phyloP scores from a whole-genome alignment of 2,329 filamentous ascomycete species.

The Aschersonia sp. region DNA sequence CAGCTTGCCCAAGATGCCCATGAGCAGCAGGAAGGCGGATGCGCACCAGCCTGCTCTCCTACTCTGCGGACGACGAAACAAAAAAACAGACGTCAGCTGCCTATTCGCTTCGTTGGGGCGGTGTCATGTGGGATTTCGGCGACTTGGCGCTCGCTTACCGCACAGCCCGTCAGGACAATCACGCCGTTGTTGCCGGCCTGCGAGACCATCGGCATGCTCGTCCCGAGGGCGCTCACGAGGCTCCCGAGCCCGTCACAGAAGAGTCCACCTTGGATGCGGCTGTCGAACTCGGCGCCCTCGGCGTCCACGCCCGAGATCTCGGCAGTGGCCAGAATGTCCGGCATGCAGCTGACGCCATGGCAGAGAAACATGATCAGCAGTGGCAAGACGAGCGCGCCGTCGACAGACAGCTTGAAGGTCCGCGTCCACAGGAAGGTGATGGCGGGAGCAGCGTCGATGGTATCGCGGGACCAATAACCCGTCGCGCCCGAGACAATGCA shows the following conservation, averaged over 20 bases:
- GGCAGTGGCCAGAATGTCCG: conserved; percentile 4
- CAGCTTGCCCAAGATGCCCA: conserved; percentile 4
- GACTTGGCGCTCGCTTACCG: background rate
- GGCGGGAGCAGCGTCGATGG: conserved; percentile 1
- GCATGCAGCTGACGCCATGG: conserved; percentile 4
- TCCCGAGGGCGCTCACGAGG: conserved; percentile 3
- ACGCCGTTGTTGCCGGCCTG: conserved; percentile 5
- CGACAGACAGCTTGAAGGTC: conserved; percentile 4
- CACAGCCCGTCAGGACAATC: conserved; percentile 5
- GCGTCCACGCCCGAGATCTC: conserved; percentile 4
- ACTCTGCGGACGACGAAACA: background rate
- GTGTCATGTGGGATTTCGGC: too few species aligned
- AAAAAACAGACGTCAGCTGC: too few species aligned
- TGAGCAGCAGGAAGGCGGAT: conserved; percentile 2
- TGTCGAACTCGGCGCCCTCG: conserved; percentile 4
- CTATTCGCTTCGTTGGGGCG: too few species aligned
- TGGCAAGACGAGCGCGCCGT: conserved; percentile 4
- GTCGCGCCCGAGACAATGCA: conserved; percentile 4
- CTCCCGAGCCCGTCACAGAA: conserved; percentile 5
- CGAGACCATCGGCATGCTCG: conserved; percentile 3
- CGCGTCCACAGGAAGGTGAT: conserved; percentile 4
- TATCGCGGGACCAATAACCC: conserved; percentile 4
- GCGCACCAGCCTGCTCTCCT: conserved; percentile 4
- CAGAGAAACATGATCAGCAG: conserved; percentile 4
- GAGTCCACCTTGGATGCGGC: conserved; percentile 4